Evolutionary conservation across 371 early-diverging fungal species (phyloP).

Genomic region (Mucor piriformis): DNA sequence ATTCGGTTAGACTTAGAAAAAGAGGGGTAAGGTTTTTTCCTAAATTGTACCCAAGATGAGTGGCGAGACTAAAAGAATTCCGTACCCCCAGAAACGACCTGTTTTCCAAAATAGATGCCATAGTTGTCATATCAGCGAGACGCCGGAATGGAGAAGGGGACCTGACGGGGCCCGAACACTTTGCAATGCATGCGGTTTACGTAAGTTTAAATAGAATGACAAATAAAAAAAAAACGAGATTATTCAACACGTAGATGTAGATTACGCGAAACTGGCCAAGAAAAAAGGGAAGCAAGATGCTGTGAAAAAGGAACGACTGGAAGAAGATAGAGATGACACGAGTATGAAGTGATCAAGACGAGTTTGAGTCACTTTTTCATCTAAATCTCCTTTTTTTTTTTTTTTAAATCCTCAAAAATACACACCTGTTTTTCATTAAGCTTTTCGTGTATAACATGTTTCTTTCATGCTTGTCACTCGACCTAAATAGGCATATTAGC

Average conservation of each 20-base stretch:
- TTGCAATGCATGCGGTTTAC: conserved; percentile 72
- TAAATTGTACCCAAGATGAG: not conserved
- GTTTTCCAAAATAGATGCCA: conserved; percentile 58
- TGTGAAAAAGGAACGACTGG: conserved; percentile 6
- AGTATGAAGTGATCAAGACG: conserved; percentile 10
- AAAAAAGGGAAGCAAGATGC: conserved; percentile 10
- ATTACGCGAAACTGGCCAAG: conserved; percentile 28
- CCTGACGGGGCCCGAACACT: conserved; percentile 70
- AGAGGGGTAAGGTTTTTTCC: conserved; percentile 26
- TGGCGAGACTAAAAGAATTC: too few species aligned
- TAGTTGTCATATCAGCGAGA: conserved; percentile 65
- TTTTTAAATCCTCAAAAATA: not conserved
- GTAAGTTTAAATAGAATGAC: conserved; percentile 37
- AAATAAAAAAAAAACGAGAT: not conserved
- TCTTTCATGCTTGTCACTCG: too few species aligned
- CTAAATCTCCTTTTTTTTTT: not conserved
- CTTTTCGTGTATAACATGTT: too few species aligned
- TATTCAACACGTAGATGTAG: conserved; percentile 2
- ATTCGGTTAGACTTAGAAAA: conserved; percentile 17
- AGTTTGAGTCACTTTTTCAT: not conserved
- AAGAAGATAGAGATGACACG: conserved; percentile 15
- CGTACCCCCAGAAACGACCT: conserved; percentile 46
- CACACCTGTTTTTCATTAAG: too few species aligned
- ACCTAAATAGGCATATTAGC: too few species aligned
- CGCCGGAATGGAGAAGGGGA: conserved; percentile 75